Evolutionary conservation across 768 basidiomycete species (phyloP).

Genomic region (Nidularia pulvinata): DNA sequence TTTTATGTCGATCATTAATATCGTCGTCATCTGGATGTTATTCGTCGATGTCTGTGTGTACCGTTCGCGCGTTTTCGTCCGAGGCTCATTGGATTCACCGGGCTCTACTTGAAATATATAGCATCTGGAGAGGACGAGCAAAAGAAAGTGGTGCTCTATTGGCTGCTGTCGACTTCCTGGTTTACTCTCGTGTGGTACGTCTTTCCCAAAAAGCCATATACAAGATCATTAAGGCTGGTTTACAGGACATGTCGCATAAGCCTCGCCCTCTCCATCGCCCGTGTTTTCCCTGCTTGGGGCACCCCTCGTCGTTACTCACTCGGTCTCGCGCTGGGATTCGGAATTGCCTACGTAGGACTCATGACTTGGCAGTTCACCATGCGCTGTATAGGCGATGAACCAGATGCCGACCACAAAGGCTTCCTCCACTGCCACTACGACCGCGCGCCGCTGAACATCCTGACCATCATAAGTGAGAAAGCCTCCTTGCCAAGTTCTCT

Average conservation of each 20-base stretch:
- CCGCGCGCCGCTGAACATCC: neutral
- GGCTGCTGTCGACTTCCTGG: neutral
- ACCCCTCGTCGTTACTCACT: neutral
- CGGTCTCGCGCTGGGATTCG: neutral
- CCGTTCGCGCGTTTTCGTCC: neutral
- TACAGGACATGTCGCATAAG: neutral
- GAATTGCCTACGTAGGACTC: neutral
- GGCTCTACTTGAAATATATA: neutral
- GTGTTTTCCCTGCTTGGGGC: neutral
- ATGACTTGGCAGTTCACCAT: neutral
- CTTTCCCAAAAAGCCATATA: neutral
- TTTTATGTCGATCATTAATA: neutral
- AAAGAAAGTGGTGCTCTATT: neutral
- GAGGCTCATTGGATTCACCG: neutral
- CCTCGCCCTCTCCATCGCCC: neutral
- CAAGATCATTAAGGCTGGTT: neutral
- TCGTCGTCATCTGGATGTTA: neutral
- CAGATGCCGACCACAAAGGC: neutral
- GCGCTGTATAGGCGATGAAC: neutral
- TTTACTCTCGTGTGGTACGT: neutral
- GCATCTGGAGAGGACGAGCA: too few relatives aligned
- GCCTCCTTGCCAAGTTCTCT: neutral
- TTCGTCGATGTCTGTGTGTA: neutral
- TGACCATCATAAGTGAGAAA: neutral
- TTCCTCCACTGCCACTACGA: neutral